Conservation (phyloP, 306 rosid genomes). For the Sindora glabra region DNA sequence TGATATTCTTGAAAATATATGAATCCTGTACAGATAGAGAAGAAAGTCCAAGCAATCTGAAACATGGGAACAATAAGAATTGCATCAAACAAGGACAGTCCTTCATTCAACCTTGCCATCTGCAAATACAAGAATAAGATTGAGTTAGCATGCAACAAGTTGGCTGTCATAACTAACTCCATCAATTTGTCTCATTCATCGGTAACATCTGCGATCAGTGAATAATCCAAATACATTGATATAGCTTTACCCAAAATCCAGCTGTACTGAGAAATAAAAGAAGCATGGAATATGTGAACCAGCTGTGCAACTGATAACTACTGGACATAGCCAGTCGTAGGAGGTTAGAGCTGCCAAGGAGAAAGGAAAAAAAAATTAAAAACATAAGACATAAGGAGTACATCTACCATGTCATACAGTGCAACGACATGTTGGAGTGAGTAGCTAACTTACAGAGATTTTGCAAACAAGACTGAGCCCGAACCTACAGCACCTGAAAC, state of each 20-base stretch:
- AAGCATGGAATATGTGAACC: conserved; percentile 92
- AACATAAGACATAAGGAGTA: conserved; percentile 16
- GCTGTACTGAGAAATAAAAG: conserved; percentile 94
- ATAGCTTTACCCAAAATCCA: conserved; percentile 88
- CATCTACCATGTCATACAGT: conserved; percentile 5
- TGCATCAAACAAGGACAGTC: conserved; percentile 88
- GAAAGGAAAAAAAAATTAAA: background rate
- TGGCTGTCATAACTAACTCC: background rate
- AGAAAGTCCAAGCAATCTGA: conserved; percentile 96
- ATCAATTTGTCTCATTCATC: background rate
- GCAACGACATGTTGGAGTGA: conserved; percentile 16
- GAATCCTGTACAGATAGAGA: conserved; percentile 94
- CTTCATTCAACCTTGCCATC: conserved; percentile 98
- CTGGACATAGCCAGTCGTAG: conserved; percentile 83
- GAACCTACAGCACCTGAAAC: conserved; percentile 99
- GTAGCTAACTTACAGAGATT: conserved; percentile 78
- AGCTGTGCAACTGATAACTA: conserved; percentile 82
- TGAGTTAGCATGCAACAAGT: background rate
- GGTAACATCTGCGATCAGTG: background rate
- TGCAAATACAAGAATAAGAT: conserved; percentile 37
- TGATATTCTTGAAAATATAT: conserved; percentile 94
- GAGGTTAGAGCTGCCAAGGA: conserved; percentile 71
- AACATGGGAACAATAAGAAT: conserved; percentile 99
- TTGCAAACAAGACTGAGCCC: conserved; percentile 94
- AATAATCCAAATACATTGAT: background rate